phyloP scores from a whole-genome alignment of 1,139 yeast species.

The Kurtzmaniella quercitrusa region DNA sequence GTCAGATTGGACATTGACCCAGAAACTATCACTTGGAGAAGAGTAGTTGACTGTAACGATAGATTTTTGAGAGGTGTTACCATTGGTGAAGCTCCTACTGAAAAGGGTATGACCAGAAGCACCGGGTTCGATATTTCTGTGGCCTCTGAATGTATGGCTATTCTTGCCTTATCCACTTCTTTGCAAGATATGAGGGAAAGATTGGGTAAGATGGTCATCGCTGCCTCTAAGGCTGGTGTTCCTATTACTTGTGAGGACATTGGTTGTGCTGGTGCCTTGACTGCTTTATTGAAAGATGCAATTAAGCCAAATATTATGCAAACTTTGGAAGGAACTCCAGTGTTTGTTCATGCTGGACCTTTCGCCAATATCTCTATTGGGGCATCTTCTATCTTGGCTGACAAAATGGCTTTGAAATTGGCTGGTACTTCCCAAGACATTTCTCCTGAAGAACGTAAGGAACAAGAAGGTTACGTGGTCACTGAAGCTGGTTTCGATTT shows the following conservation, averaged over 20 bases:
- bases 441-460: slow-evolving; percentile 47
- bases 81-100: slow-evolving; percentile 91
- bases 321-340: slow-evolving; percentile 97
- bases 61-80: slow-evolving; percentile 89
- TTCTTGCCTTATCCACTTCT: slow-evolving; percentile 82
- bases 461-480: slow-evolving; percentile 84
- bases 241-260: slow-evolving; percentile 95
- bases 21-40: slow-evolving; percentile 90
- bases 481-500: slow-evolving; percentile 99
- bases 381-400: slow-evolving; percentile 92
- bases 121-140: slow-evolving; percentile 97
- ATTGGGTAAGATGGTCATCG: slow-evolving; percentile 88
- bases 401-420: slow-evolving; percentile 88
- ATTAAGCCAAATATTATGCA: slow-evolving; percentile 98
- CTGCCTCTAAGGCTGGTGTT: slow-evolving; percentile 73
- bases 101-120: slow-evolving; percentile 81
- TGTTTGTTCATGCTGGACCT: slow-evolving; percentile 97
- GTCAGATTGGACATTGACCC: slow-evolving; percentile 92
- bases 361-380: slow-evolving; percentile 98
- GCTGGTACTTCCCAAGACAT: slow-evolving; percentile 63
- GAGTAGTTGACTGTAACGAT: slow-evolving; percentile 96
- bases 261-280: slow-evolving; percentile 96
- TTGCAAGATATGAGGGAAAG: slow-evolving; percentile 85
- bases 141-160: slow-evolving; percentile 98
- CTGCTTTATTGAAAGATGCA: slow-evolving; percentile 94